Conservation (phyloP, 2,329 filamentous ascomycete genomes). For the Fusarium sp. region DNA sequence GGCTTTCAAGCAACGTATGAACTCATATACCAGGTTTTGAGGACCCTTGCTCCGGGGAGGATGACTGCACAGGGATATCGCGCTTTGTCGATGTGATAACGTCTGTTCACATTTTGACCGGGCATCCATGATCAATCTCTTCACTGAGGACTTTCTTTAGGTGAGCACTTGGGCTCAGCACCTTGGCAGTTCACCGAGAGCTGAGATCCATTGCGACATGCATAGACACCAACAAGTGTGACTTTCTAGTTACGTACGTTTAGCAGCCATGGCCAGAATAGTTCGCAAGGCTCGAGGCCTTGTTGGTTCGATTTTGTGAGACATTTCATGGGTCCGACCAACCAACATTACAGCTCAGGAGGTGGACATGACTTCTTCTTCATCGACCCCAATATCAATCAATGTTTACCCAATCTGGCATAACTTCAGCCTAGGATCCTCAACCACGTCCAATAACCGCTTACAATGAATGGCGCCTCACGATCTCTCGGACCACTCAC, state of each 20-base stretch:
- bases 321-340: slow-evolving; percentile 18
- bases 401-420: neutral
- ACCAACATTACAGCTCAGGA: neutral
- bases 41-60: slow-evolving; percentile 16
- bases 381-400: neutral
- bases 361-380: slow-evolving; percentile 8
- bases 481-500: slow-evolving; percentile 16
- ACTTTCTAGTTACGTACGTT: neutral
- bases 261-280: neutral
- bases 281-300: slow-evolving; percentile 33
- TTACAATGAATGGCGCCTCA: slow-evolving; percentile 7
- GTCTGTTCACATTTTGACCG: slow-evolving; percentile 21
- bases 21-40: neutral
- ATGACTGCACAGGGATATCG: slow-evolving; percentile 24
- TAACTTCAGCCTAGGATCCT: slow-evolving; percentile 13
- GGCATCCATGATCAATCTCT: slow-evolving; percentile 30
- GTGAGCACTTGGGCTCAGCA: slow-evolving; percentile 19
- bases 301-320: slow-evolving; percentile 32
- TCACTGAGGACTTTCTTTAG: slow-evolving; percentile 31
- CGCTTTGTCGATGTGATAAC: slow-evolving; percentile 30
- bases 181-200: slow-evolving; percentile 21
- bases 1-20: neutral
- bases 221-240: slow-evolving; percentile 17
- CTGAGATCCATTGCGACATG: neutral
- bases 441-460: slow-evolving; percentile 8